A percentile compares a stretch with the other conserved stretches of the same genome.
Conservation (phyloP, 176 grass and related monocot species). For the Aegilops tauschii region DNA sequence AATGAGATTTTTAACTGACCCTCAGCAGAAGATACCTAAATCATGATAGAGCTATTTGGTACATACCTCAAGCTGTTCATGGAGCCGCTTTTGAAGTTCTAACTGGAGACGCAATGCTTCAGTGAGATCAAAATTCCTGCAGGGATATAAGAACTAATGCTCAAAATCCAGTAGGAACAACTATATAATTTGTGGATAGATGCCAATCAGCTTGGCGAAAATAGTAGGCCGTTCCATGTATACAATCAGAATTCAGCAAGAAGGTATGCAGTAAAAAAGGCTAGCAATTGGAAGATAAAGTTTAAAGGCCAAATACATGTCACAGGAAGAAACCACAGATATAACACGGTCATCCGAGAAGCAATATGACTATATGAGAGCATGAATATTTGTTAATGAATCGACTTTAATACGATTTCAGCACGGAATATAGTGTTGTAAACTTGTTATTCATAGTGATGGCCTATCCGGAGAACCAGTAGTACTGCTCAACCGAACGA, state of each 20-base stretch:
- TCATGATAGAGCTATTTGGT: constrained; percentile 8
- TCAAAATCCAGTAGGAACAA: background rate
- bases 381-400: background rate
- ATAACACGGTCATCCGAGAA: background rate
- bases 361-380: background rate
- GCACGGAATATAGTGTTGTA: background rate
- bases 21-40: background rate
- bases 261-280: background rate
- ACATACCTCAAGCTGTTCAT: constrained; percentile 96
- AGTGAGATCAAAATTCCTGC: constrained; percentile 79
- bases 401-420: background rate
- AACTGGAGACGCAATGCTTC: constrained; percentile 92
- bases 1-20: background rate
- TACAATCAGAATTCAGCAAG: background rate
- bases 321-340: background rate
- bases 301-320: background rate
- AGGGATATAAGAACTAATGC: constrained; percentile 32
- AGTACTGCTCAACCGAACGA: background rate
- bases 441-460: background rate
- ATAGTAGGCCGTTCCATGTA: background rate
- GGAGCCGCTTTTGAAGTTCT: constrained; percentile 94
- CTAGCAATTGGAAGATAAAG: background rate
- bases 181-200: constrained; percentile 1
- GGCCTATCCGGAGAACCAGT: background rate
- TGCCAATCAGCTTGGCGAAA: constrained; percentile 4